Evolutionary conservation across 306 rosid genomes (phyloP).

Genomic region (Psophocarpus tetragonolobus): DNA sequence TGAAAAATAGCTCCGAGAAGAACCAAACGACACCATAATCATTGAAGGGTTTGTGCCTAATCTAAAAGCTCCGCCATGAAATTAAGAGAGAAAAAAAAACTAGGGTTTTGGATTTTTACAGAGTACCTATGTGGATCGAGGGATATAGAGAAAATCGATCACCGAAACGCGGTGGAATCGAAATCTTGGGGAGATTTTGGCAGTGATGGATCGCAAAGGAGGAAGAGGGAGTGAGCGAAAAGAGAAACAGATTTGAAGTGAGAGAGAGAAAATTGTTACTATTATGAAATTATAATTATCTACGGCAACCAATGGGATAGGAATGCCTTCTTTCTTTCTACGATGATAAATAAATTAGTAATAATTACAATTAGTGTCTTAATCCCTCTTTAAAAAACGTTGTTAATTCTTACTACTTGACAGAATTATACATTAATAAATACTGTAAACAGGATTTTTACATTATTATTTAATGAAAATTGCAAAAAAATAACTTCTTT

Average conservation of each 20-base stretch:
- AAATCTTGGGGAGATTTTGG: slow-evolving; percentile 30
- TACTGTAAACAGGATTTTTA: too few species aligned
- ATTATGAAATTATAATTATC: slow-evolving; percentile 13
- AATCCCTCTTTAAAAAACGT: too few species aligned
- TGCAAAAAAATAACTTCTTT: too few species aligned
- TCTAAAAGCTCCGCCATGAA: slow-evolving; percentile 40
- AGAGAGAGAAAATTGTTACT: slow-evolving; percentile 29
- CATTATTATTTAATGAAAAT: too few species aligned
- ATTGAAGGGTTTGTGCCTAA: slow-evolving; percentile 48
- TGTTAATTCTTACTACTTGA: too few species aligned
- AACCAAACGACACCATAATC: slow-evolving; percentile 30
- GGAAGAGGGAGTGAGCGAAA: slow-evolving; percentile 32
- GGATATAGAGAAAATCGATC: slow-evolving; percentile 21
- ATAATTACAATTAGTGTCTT: background rate
- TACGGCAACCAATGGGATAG: background rate
- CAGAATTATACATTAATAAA: too few species aligned
- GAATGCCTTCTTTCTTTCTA: background rate
- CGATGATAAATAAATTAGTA: background rate
- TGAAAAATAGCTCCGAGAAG: slow-evolving; percentile 32
- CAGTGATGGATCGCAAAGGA: slow-evolving; percentile 43
- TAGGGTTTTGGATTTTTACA: slow-evolving; percentile 52
- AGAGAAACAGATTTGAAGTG: slow-evolving; percentile 34
- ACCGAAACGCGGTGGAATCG: slow-evolving; percentile 1
- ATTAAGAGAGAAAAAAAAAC: background rate
- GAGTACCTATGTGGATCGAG: slow-evolving; percentile 50